A percentile compares a stretch with the other conserved stretches of the same genome.
phyloP scores from a whole-genome alignment of 2,329 filamentous ascomycete species.

The Fusarium sp. region DNA sequence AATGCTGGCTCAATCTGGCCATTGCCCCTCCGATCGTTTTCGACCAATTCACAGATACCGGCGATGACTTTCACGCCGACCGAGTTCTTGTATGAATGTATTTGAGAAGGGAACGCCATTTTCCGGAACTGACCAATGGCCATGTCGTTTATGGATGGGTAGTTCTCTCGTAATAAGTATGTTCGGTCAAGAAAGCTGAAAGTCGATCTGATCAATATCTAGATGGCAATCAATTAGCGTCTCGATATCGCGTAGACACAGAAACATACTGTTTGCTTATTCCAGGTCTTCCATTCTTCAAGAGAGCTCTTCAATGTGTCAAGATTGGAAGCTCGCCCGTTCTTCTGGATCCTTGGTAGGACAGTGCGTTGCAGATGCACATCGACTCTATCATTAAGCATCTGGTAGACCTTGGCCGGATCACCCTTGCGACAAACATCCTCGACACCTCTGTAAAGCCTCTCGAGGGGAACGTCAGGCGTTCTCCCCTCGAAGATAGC shows the following conservation, averaged over 20 bases:
- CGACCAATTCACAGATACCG: conserved; percentile 79
- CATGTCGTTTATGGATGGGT: conserved; percentile 82
- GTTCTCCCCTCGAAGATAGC: conserved; percentile 76
- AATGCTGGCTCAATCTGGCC: conserved; percentile 69
- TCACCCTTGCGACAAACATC: conserved; percentile 86
- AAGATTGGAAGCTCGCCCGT: conserved; percentile 65
- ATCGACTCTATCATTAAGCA: conserved; percentile 74
- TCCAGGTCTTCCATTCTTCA: conserved; percentile 80
- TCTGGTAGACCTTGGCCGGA: conserved; percentile 73
- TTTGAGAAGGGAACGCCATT: conserved; percentile 58
- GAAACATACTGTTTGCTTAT: conserved; percentile 73
- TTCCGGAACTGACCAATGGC: conserved; percentile 79
- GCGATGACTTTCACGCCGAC: conserved; percentile 51
- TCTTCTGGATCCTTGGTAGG: conserved; percentile 63
- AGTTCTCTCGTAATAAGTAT: conserved; percentile 79
- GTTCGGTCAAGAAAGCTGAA: conserved; percentile 96
- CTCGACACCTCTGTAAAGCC: conserved; percentile 90
- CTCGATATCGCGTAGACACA: background rate
- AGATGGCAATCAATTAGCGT: conserved; percentile 17
- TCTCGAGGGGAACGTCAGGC: conserved; percentile 81
- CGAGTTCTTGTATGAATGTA: conserved; percentile 15
- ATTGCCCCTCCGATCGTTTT: conserved; percentile 73
- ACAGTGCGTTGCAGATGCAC: conserved; percentile 73
- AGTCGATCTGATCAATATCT: conserved; percentile 83
- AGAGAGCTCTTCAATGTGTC: conserved; percentile 69